These are phyloP conservation scores for Mortierella sp. DNA, from an alignment of 371 early-diverging fungal species.

Conservation along the genomic window DNA sequence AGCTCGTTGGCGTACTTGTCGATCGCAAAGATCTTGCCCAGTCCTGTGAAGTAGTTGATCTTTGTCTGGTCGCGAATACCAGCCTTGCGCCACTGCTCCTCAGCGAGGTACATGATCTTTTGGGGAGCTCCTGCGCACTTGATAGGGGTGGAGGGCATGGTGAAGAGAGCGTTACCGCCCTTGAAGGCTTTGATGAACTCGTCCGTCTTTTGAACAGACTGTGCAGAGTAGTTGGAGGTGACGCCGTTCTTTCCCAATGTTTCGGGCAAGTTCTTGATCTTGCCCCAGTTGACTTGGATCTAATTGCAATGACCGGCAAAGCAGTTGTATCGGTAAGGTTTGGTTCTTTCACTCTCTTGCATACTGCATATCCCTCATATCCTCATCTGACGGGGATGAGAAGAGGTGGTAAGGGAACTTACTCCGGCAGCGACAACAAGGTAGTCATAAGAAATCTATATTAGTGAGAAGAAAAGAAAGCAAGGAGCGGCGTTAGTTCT, in stretches of 20 bases:
- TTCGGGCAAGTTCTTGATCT: slow-evolving; percentile 82
- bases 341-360: background rate
- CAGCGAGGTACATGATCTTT: slow-evolving; percentile 92
- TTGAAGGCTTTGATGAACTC: slow-evolving; percentile 81
- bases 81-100: slow-evolving; percentile 82
- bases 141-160: slow-evolving; percentile 91
- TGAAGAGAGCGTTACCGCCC: slow-evolving; percentile 91
- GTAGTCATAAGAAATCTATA: slow-evolving; percentile 81
- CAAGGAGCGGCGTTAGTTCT: background rate
- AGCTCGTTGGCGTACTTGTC: slow-evolving; percentile 89
- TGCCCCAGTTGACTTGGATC: slow-evolving; percentile 85
- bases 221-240: slow-evolving; percentile 85
- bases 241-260: slow-evolving; percentile 88
- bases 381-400: background rate
- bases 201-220: slow-evolving; percentile 83
- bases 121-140: slow-evolving; percentile 96
- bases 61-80: slow-evolving; percentile 80
- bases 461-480: background rate
- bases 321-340: background rate
- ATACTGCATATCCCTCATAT: background rate
- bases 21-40: slow-evolving; percentile 90
- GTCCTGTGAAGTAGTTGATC: slow-evolving; percentile 82
- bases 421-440: slow-evolving; percentile 90
- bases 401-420: slow-evolving; percentile 21
- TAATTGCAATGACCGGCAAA: background rate